Evolutionary conservation across 345 rosid genomes (phyloP).

Genomic region (Arabidopsis arenosa): DNA sequence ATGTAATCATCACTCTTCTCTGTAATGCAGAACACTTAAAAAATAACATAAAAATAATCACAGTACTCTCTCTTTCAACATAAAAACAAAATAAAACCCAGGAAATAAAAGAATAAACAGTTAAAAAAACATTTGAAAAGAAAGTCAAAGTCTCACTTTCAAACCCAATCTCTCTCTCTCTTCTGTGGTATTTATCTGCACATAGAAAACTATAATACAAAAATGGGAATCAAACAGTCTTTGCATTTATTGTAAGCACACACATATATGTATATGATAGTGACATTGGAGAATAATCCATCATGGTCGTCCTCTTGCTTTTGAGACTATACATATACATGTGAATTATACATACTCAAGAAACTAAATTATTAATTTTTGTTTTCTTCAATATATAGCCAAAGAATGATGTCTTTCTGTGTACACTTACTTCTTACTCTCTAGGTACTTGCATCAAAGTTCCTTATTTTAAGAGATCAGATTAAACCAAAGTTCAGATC

Average conservation of each 20-base stretch:
- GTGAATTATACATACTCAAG: constrained; percentile 29
- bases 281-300: constrained; percentile 72
- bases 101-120: not conserved
- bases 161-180: constrained; percentile 33
- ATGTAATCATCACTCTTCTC: constrained; percentile 66
- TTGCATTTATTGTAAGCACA: constrained; percentile 48
- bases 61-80: no score
- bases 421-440: constrained; percentile 48
- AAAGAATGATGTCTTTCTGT: constrained; percentile 71
- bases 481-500: constrained; percentile 57
- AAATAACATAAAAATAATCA: not conserved
- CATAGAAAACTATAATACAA: constrained; percentile 44
- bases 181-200: constrained; percentile 48
- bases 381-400: constrained; percentile 46
- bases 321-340: constrained; percentile 37
- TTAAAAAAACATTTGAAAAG: constrained; percentile 18
- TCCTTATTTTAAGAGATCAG: constrained; percentile 45
- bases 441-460: constrained; percentile 54
- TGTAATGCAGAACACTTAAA: constrained; percentile 28
- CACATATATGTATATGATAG: constrained; percentile 55
- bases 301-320: constrained; percentile 68
- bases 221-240: constrained; percentile 46
- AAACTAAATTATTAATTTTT: constrained; percentile 5
- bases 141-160: constrained; percentile 46
- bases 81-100: not conserved